Percentiles rank a stretch among this genome's conserved stretches.
Conservation (phyloP, 2,329 filamentous ascomycete genomes). For the Gnomoniopsis smithogilvyi region DNA sequence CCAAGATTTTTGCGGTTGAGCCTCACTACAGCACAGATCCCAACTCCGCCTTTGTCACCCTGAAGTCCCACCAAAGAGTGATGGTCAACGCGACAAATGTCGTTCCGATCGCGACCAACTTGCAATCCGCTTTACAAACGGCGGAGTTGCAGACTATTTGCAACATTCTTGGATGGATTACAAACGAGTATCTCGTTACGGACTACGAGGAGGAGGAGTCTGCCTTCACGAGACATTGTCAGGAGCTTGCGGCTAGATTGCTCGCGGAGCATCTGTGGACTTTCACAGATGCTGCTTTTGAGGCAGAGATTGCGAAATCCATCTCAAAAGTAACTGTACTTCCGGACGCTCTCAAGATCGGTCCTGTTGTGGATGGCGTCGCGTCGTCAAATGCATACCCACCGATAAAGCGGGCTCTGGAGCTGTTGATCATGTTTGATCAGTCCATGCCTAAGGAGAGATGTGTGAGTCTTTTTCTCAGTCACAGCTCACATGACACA, state of each 20-base stretch:
- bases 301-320: conserved; percentile 52
- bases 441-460: conserved; percentile 62
- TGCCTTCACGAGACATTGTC: conserved; percentile 48
- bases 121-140: conserved; percentile 47
- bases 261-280: conserved; percentile 57
- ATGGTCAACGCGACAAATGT: conserved; percentile 54
- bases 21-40: conserved; percentile 47
- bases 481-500: background rate
- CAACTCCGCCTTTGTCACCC: conserved; percentile 47
- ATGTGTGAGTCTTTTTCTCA: conserved; percentile 43
- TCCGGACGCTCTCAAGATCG: conserved; percentile 48
- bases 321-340: conserved; percentile 47
- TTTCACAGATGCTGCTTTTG: conserved; percentile 52
- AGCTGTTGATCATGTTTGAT: conserved; percentile 60
- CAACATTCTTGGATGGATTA: conserved; percentile 55
- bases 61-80: conserved; percentile 47
- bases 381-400: conserved; percentile 57
- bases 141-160: conserved; percentile 49
- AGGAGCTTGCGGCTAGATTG: conserved; percentile 53
- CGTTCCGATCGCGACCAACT: conserved; percentile 45
- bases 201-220: conserved; percentile 57
- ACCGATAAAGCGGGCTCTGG: conserved; percentile 54
- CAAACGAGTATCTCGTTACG: conserved; percentile 53
- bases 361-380: conserved; percentile 43
- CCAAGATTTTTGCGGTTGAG: conserved; percentile 54